Percentiles rank a stretch among this genome's conserved stretches.
These are phyloP conservation scores for Monosporascus sp. DNA, from an alignment of 2,329 filamentous ascomycete species.

Conservation along the genomic window DNA sequence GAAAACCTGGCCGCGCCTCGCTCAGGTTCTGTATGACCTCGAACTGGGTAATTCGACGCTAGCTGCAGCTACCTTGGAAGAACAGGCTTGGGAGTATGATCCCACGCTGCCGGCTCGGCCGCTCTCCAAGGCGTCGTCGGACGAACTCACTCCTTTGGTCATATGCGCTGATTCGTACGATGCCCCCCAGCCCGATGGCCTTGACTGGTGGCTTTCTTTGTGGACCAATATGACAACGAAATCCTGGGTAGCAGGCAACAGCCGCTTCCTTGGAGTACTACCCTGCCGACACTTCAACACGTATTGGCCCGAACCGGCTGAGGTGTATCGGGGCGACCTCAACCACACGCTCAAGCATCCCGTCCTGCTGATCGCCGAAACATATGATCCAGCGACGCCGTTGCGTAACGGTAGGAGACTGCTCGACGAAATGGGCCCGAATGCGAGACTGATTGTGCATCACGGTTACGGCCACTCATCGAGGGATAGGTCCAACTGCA, in stretches of 20 bases:
- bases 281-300: constrained; percentile 40
- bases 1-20: constrained; percentile 34
- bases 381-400: constrained; percentile 45
- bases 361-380: constrained; percentile 42
- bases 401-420: constrained; percentile 41
- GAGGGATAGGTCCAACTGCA: constrained; percentile 39
- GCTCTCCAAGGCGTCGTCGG: constrained; percentile 25
- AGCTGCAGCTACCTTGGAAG: constrained; percentile 33
- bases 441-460: constrained; percentile 42
- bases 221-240: constrained; percentile 42
- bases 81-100: constrained; percentile 34
- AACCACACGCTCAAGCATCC: constrained; percentile 38
- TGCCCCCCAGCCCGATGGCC: constrained; percentile 31
- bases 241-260: constrained; percentile 42
- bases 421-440: constrained; percentile 38
- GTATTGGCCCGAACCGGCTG: constrained; percentile 41
- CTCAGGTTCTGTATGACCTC: constrained; percentile 37
- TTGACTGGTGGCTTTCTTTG: constrained; percentile 40
- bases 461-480: constrained; percentile 46
- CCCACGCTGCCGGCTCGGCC: constrained; percentile 28
- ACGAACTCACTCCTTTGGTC: constrained; percentile 36
- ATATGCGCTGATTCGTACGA: constrained; percentile 43
- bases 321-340: constrained; percentile 41
- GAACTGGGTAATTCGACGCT: constrained; percentile 40
- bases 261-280: constrained; percentile 38